A percentile compares a stretch with the other conserved stretches of the same genome.
Conservation (phyloP, 2,329 filamentous ascomycete species). For the Fusarium poae region DNA sequence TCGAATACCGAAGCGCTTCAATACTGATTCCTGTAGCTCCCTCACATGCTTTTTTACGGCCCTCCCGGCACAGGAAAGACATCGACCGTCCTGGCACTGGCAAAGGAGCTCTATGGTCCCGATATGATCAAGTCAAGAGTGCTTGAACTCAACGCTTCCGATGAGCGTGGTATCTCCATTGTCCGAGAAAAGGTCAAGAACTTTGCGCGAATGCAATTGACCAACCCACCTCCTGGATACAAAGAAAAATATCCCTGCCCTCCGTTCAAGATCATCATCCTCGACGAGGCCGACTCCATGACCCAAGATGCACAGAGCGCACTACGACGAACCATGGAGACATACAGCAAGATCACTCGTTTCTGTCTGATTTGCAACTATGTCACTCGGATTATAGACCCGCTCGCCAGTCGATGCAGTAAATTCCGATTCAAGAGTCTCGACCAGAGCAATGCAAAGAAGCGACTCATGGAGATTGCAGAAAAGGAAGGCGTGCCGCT, state of each 20-base stretch:
- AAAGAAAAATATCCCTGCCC: conserved; percentile 86
- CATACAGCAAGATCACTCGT: conserved; percentile 93
- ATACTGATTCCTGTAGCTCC: conserved; percentile 66
- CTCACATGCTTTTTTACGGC: conserved; percentile 99
- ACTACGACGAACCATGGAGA: conserved; percentile 96
- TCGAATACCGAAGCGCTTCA: background rate
- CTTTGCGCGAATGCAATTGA: conserved; percentile 95
- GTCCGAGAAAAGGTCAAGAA: conserved; percentile 98
- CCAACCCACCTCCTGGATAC: conserved; percentile 79
- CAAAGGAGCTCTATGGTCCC: conserved; percentile 96
- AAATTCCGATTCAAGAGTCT: conserved; percentile 99
- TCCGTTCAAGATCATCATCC: conserved; percentile 98
- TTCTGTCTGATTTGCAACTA: conserved; percentile 99
- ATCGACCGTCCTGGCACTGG: conserved; percentile 94
- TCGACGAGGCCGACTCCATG: conserved; percentile 99
- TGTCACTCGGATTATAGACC: conserved; percentile 97
- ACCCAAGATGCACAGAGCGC: conserved; percentile 97
- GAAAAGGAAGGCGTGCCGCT: conserved; percentile 79
- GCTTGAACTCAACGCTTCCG: conserved; percentile 98
- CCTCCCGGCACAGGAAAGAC: conserved; percentile 98
- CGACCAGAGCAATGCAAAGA: conserved; percentile 85
- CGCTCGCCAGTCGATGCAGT: conserved; percentile 89
- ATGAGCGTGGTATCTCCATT: conserved; percentile 97
- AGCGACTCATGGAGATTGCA: conserved; percentile 86
- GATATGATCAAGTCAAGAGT: conserved; percentile 93